Evolutionary conservation across 2,329 filamentous ascomycete genomes (phyloP).

Genomic region (Fusarium tanahbumbuense): DNA sequence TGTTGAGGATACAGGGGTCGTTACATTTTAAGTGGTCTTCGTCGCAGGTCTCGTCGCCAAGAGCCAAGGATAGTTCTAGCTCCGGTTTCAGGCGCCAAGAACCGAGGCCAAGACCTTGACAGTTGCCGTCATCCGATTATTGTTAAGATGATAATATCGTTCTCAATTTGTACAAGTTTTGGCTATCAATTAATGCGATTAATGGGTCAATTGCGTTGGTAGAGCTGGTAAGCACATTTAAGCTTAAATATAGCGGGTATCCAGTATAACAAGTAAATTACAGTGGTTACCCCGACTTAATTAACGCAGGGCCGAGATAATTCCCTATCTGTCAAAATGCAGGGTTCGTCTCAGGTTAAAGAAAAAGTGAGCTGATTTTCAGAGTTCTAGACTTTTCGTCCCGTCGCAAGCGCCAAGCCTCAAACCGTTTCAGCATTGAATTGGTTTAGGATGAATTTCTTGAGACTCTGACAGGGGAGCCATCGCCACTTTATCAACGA

Average conservation of each 20-base stretch:
- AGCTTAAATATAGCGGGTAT: not conserved
- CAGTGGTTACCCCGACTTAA: not conserved
- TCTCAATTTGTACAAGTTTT: not conserved
- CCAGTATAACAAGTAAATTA: not conserved
- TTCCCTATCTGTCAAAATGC: not conserved
- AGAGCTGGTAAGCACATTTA: not conserved
- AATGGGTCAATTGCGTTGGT: too few relatives aligned
- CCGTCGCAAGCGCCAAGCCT: conserved; percentile 1
- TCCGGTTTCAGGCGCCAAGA: not conserved
- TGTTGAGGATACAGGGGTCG: not conserved
- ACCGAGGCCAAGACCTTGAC: not conserved
- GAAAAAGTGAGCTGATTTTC: not conserved
- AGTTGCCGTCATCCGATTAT: too few relatives aligned
- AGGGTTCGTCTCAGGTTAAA: not conserved
- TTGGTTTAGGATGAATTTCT: not conserved
- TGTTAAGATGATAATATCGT: not conserved
- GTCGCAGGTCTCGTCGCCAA: not conserved
- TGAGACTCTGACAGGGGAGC: not conserved
- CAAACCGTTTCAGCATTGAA: not conserved
- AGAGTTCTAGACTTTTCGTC: conserved; percentile 2
- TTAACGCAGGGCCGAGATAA: not conserved
- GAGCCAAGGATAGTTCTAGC: not conserved
- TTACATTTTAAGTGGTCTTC: not conserved
- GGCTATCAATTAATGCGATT: not conserved
- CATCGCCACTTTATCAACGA: not conserved